Percentiles rank a stretch among this genome's conserved stretches.
Evolutionary conservation across 345 rosid species (phyloP).

Genomic region (Hibiscus tridactylites): DNA sequence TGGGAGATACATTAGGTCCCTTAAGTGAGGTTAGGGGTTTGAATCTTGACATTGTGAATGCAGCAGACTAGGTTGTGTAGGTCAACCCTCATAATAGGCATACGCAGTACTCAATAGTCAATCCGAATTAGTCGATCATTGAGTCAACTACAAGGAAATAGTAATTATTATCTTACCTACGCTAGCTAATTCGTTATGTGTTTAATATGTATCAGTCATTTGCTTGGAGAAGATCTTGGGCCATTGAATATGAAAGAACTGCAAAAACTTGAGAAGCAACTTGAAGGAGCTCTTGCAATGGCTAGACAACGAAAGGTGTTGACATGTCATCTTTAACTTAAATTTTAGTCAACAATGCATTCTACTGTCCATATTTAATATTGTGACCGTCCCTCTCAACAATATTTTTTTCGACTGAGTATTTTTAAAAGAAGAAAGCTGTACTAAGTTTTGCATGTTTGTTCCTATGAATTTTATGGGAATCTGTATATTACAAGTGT

Average conservation of each 20-base stretch:
- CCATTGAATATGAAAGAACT: slow-evolving; percentile 63
- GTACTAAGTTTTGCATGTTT: too few species aligned
- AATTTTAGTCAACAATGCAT: neutral
- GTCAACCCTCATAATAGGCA: too few species aligned
- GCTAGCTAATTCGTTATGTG: neutral
- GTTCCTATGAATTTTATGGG: neutral
- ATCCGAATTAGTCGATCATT: too few species aligned
- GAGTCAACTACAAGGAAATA: neutral
- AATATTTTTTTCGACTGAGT: too few species aligned
- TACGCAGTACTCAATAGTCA: too few species aligned
- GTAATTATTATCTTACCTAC: neutral
- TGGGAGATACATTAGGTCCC: too few species aligned
- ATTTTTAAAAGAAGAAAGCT: too few species aligned
- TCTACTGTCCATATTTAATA: too few species aligned
- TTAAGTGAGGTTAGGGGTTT: too few species aligned
- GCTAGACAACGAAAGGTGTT: slow-evolving; percentile 73
- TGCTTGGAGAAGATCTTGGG: slow-evolving; percentile 89
- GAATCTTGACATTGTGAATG: too few species aligned
- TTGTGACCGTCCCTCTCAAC: too few species aligned
- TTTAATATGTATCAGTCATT: slow-evolving; percentile 30
- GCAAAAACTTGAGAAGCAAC: slow-evolving; percentile 71
- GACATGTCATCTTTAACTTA: neutral
- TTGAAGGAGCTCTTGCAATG: slow-evolving; percentile 61
- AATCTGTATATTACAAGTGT: neutral
- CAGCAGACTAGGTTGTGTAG: too few species aligned